Percentiles rank a stretch among this genome's conserved stretches.
These are phyloP conservation scores for Phytophthora pistaciae DNA, from an alignment of 352 stramenopile genomes.

Conservation along the genomic window DNA sequence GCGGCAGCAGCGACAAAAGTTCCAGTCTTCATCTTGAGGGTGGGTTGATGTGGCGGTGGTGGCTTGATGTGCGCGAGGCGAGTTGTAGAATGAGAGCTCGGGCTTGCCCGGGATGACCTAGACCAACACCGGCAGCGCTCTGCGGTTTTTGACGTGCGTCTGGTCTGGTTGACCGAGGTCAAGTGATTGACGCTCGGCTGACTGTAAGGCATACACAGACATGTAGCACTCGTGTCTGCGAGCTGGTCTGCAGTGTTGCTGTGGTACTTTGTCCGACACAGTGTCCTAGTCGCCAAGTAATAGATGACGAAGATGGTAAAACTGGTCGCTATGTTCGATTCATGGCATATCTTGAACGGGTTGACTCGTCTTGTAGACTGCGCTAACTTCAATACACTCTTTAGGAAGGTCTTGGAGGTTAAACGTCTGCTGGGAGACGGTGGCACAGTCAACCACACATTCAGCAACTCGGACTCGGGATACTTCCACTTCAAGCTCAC, in stretches of 20 bases:
- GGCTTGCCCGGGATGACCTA: neutral
- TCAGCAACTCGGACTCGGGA: neutral
- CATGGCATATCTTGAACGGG: slow-evolving; percentile 21
- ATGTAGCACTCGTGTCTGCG: neutral
- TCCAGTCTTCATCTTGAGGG: slow-evolving; percentile 25
- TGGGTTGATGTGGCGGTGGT: slow-evolving; percentile 3
- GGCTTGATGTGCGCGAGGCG: slow-evolving; percentile 11
- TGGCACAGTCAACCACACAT: neutral
- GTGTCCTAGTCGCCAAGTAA: neutral
- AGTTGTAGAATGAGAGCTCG: slow-evolving; percentile 27
- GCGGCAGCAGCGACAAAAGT: slow-evolving; percentile 19
- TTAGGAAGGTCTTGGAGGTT: neutral
- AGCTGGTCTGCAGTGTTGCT: slow-evolving; percentile 13
- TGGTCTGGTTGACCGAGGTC: slow-evolving; percentile 7
- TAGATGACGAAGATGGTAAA: slow-evolving; percentile 19
- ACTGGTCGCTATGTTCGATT: slow-evolving; percentile 11
- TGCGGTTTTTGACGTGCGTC: slow-evolving; percentile 19
- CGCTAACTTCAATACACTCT: neutral
- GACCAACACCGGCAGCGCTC: slow-evolving; percentile 3
- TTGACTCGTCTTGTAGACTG: neutral
- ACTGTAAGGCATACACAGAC: neutral
- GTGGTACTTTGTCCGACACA: slow-evolving; percentile 8
- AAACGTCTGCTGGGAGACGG: slow-evolving; percentile 7
- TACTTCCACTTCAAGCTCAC: neutral
- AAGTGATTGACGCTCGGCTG: neutral